Percentiles rank a stretch among this genome's conserved stretches.
Evolutionary conservation across 2,329 filamentous ascomycete species (phyloP).

Genomic region (Alternaria ventricosa): DNA sequence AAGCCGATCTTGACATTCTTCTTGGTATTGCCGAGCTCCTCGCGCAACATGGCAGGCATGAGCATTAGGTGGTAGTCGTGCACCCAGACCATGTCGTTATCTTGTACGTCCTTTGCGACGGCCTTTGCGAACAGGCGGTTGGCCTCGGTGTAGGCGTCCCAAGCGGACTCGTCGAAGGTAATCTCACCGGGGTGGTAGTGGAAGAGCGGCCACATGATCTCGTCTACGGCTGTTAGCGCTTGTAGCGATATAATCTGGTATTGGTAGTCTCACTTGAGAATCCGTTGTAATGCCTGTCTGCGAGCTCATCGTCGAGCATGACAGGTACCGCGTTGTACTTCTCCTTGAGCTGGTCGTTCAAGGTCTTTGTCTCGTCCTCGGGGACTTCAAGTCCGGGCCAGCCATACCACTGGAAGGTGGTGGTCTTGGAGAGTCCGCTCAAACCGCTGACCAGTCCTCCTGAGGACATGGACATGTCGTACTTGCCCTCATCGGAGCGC

Average conservation of each 20-base stretch:
- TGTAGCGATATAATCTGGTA: not conserved
- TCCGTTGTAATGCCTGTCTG: constrained; percentile 95
- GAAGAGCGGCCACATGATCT: constrained; percentile 97
- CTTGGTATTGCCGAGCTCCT: constrained; percentile 79
- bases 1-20: constrained; percentile 98
- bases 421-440: constrained; percentile 88
- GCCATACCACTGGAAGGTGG: constrained; percentile 97
- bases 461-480: constrained; percentile 95
- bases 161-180: constrained; percentile 93
- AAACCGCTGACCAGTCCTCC: constrained; percentile 93
- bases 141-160: constrained; percentile 91
- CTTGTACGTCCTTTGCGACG: constrained; percentile 84
- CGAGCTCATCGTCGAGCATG: constrained; percentile 91
- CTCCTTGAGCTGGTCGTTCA: constrained; percentile 80
- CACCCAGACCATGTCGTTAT: constrained; percentile 96
- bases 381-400: constrained; percentile 95
- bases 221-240: constrained; percentile 61
- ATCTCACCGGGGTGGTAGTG: constrained; percentile 99
- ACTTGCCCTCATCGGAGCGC: constrained; percentile 86
- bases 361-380: constrained; percentile 75
- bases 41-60: constrained; percentile 90
- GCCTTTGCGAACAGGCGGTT: constrained; percentile 91
- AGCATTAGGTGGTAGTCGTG: constrained; percentile 99
- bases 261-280: constrained; percentile 77
- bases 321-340: constrained; percentile 91